A percentile compares a stretch with the other conserved stretches of the same genome.
phyloP scores from a whole-genome alignment of 257 asterid genomes.

The Craterostigma plantagineum region DNA sequence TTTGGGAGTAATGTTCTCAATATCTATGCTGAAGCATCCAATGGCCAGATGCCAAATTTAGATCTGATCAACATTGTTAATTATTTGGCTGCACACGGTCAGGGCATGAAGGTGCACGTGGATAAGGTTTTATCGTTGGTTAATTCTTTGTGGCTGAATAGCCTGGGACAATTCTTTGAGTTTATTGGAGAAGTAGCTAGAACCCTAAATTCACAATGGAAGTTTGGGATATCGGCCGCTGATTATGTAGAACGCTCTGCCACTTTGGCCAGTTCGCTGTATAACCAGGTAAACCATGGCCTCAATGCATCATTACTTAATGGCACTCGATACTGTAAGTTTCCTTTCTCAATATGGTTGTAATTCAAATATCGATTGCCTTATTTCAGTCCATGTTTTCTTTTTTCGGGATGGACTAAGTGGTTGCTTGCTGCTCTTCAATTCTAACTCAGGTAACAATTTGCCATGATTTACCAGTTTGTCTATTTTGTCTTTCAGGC shows the following conservation, averaged over 20 bases:
- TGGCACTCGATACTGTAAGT: too few relatives aligned
- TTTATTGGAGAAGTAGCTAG: constrained; percentile 44
- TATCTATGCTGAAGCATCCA: constrained; percentile 90
- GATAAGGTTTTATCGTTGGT: constrained; percentile 58
- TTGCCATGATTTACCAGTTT: too few relatives aligned
- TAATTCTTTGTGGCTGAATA: constrained; percentile 57
- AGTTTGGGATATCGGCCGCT: constrained; percentile 45
- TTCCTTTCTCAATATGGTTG: too few relatives aligned
- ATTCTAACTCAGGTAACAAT: too few relatives aligned
- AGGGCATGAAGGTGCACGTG: constrained; percentile 67
- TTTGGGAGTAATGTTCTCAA: constrained; percentile 54
- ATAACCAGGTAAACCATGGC: constrained; percentile 50
- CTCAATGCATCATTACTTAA: constrained; percentile 3
- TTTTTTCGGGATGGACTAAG: neutral
- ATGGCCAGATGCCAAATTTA: constrained; percentile 97
- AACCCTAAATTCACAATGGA: constrained; percentile 69
- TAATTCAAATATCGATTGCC: too few relatives aligned
- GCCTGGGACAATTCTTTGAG: constrained; percentile 43
- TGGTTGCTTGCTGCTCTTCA: too few relatives aligned
- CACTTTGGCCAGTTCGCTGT: constrained; percentile 79
- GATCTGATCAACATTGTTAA: constrained; percentile 80
- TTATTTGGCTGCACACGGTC: constrained; percentile 83
- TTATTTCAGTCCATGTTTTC: neutral
- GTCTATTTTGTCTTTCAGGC: constrained; percentile 40
- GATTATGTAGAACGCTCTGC: constrained; percentile 86